These are phyloP conservation scores for Cystobasidiaceae sp. DNA, from an alignment of 1,284 basidiomycete species.

Conservation along the genomic window DNA sequence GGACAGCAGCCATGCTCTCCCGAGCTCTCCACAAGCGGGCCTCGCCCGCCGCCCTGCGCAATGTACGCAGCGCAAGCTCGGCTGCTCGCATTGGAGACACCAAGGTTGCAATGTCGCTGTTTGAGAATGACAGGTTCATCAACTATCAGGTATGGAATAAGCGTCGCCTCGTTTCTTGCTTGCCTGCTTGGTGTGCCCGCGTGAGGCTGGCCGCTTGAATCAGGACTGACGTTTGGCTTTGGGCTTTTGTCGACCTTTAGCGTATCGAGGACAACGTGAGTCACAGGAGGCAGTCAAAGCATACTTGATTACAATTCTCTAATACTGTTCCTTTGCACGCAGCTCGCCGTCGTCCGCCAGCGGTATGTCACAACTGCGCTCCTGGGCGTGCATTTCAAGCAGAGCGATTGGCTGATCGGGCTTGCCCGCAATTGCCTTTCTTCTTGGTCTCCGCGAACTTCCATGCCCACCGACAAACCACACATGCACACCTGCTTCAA, in stretches of 20 bases:
- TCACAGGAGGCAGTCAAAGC: not conserved
- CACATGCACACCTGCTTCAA: too few species aligned
- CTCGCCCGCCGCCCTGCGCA: not conserved
- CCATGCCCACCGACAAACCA: too few species aligned
- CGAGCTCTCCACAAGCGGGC: not conserved
- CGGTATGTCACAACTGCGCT: slow-evolving; percentile 61
- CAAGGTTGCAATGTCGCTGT: slow-evolving; percentile 84
- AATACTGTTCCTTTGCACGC: not conserved
- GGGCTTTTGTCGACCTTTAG: slow-evolving; percentile 47
- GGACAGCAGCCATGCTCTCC: not conserved
- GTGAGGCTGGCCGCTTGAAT: too few species aligned
- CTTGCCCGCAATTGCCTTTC: not conserved
- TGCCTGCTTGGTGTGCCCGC: too few species aligned
- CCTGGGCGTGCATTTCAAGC: not conserved
- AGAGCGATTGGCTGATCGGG: slow-evolving; percentile 15
- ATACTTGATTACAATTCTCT: not conserved
- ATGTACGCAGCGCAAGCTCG: slow-evolving; percentile 56
- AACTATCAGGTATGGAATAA: slow-evolving; percentile 81
- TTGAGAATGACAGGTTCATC: slow-evolving; percentile 79
- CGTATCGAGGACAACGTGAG: slow-evolving; percentile 80
- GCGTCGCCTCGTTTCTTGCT: too few species aligned
- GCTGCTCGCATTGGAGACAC: slow-evolving; percentile 77
- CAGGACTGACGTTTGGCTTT: not conserved
- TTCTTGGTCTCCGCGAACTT: not conserved
- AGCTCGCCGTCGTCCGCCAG: slow-evolving; percentile 69